Base-by-base conservation (phyloP, 139 green algal species). In the Astrephomene gubernaculifera region DNA sequence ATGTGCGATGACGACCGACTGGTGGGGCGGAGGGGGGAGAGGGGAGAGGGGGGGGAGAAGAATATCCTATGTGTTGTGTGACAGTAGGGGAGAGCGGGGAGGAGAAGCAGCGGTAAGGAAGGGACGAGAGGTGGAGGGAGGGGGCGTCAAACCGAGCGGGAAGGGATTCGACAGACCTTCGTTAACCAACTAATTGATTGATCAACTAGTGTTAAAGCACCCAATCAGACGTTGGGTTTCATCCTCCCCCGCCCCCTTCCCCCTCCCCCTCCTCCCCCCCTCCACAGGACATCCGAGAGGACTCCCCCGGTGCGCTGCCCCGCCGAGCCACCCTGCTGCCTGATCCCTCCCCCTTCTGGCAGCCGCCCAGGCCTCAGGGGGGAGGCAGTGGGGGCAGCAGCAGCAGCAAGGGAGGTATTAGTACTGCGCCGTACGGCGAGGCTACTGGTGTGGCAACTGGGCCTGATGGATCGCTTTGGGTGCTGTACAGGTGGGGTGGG, bases 391-490 rank as follows among this genome's bases (percentile, higher is more conserved):
- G 19, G 10, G 54, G 54, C 29, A 8, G 54, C 54, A n/a, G 17
- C 29, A 29, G 54, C 54, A n/a, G 54, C 29, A 5, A n/a, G 22
- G 14, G 12, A 65, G 14, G n/a, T n/a, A n/a, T n/a, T n/a, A n/a
- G n/a, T n/a, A n/a, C n/a, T n/a, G 54, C 54, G 54, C 14, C 31
- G 22, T 57, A 89, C 8, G 86, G 87, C 12, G 80, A 90, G n/a
- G 78, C 89, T 12, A 83, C 89, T 2, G 75, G 71, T 19, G 86
- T 92, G 2, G 52, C 87, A 21, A n/a, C 91, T 29, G 87, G 57
- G 17, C 81, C 79, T 5, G 86, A 95, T 70, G 90, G 89, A 43
- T 87, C 79, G 4, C 2, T 98, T 24, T 97, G 94, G 94, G 91
- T 90, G n/a, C 87, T 98, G 33, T 92, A 95, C 87, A 90, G 87